A percentile compares a stretch with the other conserved stretches of the same genome.
Evolutionary conservation across 2,329 filamentous ascomycete species (phyloP).

Genomic region (Penicillium sp.): DNA sequence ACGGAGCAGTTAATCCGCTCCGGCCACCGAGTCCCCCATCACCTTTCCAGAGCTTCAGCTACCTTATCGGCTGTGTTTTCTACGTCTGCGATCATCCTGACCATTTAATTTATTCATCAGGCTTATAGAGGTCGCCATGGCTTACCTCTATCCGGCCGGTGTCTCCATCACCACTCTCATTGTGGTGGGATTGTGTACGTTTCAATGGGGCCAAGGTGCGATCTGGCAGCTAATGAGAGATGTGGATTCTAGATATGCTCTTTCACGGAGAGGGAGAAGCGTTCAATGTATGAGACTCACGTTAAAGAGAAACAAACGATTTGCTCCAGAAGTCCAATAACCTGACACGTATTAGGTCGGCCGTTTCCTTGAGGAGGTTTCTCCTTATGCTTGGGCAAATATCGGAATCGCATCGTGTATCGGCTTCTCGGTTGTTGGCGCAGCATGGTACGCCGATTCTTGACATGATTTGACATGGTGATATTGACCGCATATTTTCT

Average conservation of each 20-base stretch:
- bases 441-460: constrained; percentile 66
- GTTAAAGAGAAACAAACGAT: background rate
- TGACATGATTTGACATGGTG: background rate
- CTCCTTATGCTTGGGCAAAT: constrained; percentile 86
- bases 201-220: constrained; percentile 5
- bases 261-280: constrained; percentile 92
- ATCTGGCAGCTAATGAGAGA: constrained; percentile 17
- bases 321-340: constrained; percentile 4
- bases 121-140: constrained; percentile 48
- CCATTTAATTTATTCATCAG: constrained; percentile 19
- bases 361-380: constrained; percentile 85
- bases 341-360: constrained; percentile 56
- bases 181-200: constrained; percentile 70
- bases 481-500: constrained; percentile 14
- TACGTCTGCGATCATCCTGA: constrained; percentile 11
- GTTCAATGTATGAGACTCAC: constrained; percentile 66
- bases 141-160: constrained; percentile 57
- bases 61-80: constrained; percentile 15
- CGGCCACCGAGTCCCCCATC: constrained; percentile 22
- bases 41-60: constrained; percentile 15
- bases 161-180: constrained; percentile 59
- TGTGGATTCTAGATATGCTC: constrained; percentile 68
- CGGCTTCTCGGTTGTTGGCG: constrained; percentile 88
- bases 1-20: constrained; percentile 27
- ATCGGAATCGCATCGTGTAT: constrained; percentile 90